Conservation (phyloP, 129 eudicot genomes). For the Calendula officinalis region DNA sequence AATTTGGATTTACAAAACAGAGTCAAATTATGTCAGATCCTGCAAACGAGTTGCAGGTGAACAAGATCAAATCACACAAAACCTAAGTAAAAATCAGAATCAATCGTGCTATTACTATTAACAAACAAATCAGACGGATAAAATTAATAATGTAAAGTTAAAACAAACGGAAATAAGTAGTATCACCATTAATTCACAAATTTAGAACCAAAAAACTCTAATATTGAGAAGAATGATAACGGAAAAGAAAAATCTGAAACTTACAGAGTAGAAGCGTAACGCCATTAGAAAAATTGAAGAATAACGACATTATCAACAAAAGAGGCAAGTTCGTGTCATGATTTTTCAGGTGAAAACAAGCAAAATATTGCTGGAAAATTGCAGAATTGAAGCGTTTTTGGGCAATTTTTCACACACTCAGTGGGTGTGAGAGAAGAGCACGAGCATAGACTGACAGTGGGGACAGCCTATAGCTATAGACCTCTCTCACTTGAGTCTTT, state of each 20-base stretch:
- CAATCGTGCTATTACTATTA: slow-evolving; percentile 7
- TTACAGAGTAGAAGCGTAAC: slow-evolving; percentile 21
- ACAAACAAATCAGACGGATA: slow-evolving; percentile 28
- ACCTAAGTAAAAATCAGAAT: not conserved
- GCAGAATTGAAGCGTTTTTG: no score
- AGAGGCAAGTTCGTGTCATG: slow-evolving; percentile 4
- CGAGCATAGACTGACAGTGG: no score
- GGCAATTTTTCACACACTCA: no score
- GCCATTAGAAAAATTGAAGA: slow-evolving; percentile 23
- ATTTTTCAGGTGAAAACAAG: not conserved
- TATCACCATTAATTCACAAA: not conserved
- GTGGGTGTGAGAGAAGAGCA: no score
- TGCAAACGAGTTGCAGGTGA: not conserved
- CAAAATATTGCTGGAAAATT: no score
- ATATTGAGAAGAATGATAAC: not conserved
- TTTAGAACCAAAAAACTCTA: not conserved
- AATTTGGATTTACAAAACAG: slow-evolving; percentile 5
- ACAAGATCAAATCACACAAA: not conserved
- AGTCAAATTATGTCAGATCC: slow-evolving; percentile 31
- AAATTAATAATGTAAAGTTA: not conserved
- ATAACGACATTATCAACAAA: slow-evolving; percentile 9
- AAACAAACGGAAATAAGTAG: not conserved
- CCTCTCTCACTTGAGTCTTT: no score
- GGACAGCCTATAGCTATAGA: no score
- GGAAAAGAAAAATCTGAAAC: slow-evolving; percentile 8